Percentiles rank a stretch among this genome's conserved stretches.
Evolutionary conservation across 805 yeast genomes (phyloP).

Genomic region (Candida succiphila): DNA sequence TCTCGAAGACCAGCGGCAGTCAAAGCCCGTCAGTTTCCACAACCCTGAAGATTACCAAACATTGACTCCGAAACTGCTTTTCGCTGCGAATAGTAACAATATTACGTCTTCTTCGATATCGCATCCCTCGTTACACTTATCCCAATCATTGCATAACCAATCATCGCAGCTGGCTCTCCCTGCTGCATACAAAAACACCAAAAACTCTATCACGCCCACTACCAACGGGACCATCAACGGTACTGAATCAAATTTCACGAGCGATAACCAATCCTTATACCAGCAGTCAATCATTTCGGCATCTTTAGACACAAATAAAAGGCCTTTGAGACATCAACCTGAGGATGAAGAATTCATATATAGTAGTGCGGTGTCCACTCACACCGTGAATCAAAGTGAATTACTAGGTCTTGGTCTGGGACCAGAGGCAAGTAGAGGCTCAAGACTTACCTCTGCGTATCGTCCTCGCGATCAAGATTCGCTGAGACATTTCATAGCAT

Average conservation of each 20-base stretch:
- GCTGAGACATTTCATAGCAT: not conserved
- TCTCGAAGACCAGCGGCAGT: not conserved
- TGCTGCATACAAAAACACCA: not conserved
- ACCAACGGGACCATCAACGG: not conserved
- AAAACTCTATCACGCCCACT: not conserved
- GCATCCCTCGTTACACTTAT: no score
- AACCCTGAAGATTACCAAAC: not conserved
- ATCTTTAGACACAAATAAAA: not conserved
- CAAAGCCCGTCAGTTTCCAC: not conserved
- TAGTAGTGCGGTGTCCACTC: slow-evolving; percentile 4
- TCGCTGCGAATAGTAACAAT: no score
- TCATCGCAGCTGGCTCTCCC: not conserved
- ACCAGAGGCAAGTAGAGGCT: not conserved
- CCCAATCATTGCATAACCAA: not conserved
- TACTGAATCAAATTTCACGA: not conserved
- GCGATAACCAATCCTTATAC: slow-evolving; percentile 13
- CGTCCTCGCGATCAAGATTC: not conserved
- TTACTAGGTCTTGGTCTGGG: not conserved
- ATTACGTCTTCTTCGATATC: no score
- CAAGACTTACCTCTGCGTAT: not conserved
- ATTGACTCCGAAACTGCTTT: no score
- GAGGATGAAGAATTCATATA: slow-evolving; percentile 21
- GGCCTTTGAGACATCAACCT: slow-evolving; percentile 1
- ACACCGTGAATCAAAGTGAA: not conserved
- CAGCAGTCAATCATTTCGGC: slow-evolving; percentile 16